Conservation (phyloP, 371 early-diverging fungal genomes). For the Saksenaea vasiformis region DNA sequence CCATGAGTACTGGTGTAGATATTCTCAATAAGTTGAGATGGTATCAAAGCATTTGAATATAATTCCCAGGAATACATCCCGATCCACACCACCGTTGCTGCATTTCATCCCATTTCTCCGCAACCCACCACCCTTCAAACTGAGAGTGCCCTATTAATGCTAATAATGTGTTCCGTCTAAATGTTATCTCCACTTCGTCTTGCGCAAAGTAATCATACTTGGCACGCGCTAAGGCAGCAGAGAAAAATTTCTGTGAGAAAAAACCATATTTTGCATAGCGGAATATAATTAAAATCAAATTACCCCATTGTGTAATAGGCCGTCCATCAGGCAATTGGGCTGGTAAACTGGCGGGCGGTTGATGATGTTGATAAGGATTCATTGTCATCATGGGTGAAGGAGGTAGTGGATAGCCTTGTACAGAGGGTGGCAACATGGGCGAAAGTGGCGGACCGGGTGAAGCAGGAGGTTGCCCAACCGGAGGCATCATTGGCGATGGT, state of each 20-base stretch:
- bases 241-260: not conserved
- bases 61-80: slow-evolving; percentile 35
- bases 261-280: not conserved
- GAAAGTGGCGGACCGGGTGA: slow-evolving; percentile 6
- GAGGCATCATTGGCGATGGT: slow-evolving; percentile 12
- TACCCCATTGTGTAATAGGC: slow-evolving; percentile 44
- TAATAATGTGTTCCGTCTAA: slow-evolving; percentile 22
- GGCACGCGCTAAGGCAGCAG: slow-evolving; percentile 30
- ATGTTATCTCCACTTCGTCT: slow-evolving; percentile 33
- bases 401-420: not conserved
- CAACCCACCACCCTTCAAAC: slow-evolving; percentile 30
- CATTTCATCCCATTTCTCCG: slow-evolving; percentile 27
- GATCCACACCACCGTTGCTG: slow-evolving; percentile 15
- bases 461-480: slow-evolving; percentile 3
- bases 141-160: slow-evolving; percentile 18
- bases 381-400: not conserved
- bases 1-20: slow-evolving; percentile 6
- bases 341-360: slow-evolving; percentile 11
- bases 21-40: not conserved
- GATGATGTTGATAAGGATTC: not conserved
- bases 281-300: not conserved
- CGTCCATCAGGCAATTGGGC: slow-evolving; percentile 31
- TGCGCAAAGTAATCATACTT: slow-evolving; percentile 36
- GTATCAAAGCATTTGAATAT: slow-evolving; percentile 11
- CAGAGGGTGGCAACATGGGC: not conserved